These are phyloP conservation scores for Penicillium pancosmium DNA, from an alignment of 495 filamentous ascomycete species.

Conservation along the genomic window DNA sequence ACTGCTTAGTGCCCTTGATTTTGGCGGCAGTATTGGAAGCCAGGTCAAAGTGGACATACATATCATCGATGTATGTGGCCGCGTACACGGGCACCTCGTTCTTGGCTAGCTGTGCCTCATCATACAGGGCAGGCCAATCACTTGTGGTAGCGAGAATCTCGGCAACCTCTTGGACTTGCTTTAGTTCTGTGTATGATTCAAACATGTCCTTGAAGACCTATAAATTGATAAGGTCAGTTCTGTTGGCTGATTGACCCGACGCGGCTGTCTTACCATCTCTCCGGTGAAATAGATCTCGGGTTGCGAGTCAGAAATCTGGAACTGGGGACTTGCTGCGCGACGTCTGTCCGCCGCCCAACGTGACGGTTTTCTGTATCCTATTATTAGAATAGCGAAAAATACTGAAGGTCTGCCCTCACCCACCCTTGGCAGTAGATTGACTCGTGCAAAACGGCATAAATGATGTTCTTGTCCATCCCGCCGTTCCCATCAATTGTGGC, in stretches of 20 bases:
- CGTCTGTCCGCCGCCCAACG: constrained; percentile 66
- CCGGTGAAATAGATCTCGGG: constrained; percentile 78
- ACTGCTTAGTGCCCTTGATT: constrained; percentile 78
- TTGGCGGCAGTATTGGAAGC: constrained; percentile 71
- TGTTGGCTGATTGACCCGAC: background rate
- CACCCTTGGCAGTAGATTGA: constrained; percentile 73
- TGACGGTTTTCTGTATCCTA: constrained; percentile 47
- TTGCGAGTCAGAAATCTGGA: constrained; percentile 47
- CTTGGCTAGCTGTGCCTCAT: constrained; percentile 66
- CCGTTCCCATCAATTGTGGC: constrained; percentile 63
- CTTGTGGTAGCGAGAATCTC: constrained; percentile 65
- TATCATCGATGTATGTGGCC: constrained; percentile 84
- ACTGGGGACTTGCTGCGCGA: constrained; percentile 42
- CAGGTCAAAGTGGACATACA: constrained; percentile 86
- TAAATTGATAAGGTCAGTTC: constrained; percentile 10
- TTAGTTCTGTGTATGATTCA: constrained; percentile 71
- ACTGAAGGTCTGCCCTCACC: constrained; percentile 10
- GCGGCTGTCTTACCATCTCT: constrained; percentile 67
- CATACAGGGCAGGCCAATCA: constrained; percentile 78
- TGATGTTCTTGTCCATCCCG: constrained; percentile 70
- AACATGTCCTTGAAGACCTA: constrained; percentile 80
- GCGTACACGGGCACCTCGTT: constrained; percentile 91
- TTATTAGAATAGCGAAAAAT: constrained; percentile 18
- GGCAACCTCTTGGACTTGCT: constrained; percentile 63
- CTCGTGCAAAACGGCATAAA: constrained; percentile 89